Evolutionary conservation across 257 asterid species (phyloP), one percentile per base, ranked within the genome.

Genomic region (Nicotiana obtusifolia): DNA sequence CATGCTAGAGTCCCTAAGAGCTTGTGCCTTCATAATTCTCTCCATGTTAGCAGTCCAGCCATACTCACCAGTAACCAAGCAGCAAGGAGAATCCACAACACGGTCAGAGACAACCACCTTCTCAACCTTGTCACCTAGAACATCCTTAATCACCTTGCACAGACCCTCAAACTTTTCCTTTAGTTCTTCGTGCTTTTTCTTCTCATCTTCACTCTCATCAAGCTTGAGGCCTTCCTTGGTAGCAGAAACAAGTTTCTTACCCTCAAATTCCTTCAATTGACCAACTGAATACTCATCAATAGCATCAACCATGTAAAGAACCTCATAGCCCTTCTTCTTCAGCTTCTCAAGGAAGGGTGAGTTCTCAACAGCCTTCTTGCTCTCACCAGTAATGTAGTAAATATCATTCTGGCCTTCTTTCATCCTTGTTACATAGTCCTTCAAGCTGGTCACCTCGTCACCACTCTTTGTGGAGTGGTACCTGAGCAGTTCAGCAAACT

Each of bases 41-140:
- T 91, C 94, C 94, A 90, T 91, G 90, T 91, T 91, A 4, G 94
- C 94, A 59, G 92, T 91, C 94, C 94, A 91, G 7, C 94, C 94
- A 17, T 91, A 89, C 10, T 91, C 94, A 1, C 92, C 92, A 0
- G 94, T 91, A 41, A 91, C 94, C 89, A 91, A 80, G 76, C 94
- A 91, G 89, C 94, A 91, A 4, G 94, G 94, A 37, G 94, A 91
- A 64, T 91, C 94, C 0, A 91, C 92, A 28, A 91, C 91, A 56
- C 92, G 91, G 81, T 90, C 94, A 67, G 94, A 89, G 26, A 90
- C 94, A 5, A 90, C 69, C 11, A 90, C 93, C 87, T 90, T 90
- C 87, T 90, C 93, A 4, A 90, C 94, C 86, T 85, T 90, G 86
- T 89, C 95, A 0, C 95, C 95, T 10, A 91, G 87, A 0, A 91